Evolutionary conservation across 2,329 filamentous ascomycete genomes (phyloP), one percentile per base, ranked within the genome.

Genomic region (Anisogramma anomala): DNA sequence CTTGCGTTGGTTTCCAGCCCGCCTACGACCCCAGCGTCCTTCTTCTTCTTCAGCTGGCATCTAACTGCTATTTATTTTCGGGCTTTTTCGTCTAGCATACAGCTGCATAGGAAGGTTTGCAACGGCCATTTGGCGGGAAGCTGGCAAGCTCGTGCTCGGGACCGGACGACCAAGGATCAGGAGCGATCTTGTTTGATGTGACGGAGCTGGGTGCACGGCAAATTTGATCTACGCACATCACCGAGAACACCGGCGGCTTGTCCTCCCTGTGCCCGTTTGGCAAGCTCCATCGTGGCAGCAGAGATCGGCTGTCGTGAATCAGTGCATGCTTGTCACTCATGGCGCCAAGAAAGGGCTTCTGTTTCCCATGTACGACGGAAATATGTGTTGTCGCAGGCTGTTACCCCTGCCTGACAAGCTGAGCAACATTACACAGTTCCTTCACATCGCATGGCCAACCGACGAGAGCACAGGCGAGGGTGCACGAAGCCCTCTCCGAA

Each of bases 401-500:
- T n/a, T 39, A 28, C 39, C 43, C 39, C 43, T 39, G 41, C 44
- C 42, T 43, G 36, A 37, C 41, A 43, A 43, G 36, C 33, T 23
- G 40, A 14, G 36, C 35, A 43, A 40, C 40, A 32, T 32, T 33
- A 34, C 40, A 43, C 40, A 22, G 33, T 22, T 28, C 39, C 34
- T 41, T 35, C 33, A 27, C 36, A 38, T 31, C 36, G 27, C 36
- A 32, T 38, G 36, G 36, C 36, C 36, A 38, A 18, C 36, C 36
- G 36, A 38, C 36, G 22, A 31, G 36, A 32, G 18, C 27, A 25
- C 27, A 38, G 36, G 18, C 26, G 36, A 38, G 26, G 36, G 26
- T 31, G 9, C 26, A 38, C 36, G 18, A 14, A 10, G 14, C 31
- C 36, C 31, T 4, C 26, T 38, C 27, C 18, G 27, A 23, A 22